phyloP scores from a whole-genome alignment of 305 asterid genomes.

The Fraxinus velutina region DNA sequence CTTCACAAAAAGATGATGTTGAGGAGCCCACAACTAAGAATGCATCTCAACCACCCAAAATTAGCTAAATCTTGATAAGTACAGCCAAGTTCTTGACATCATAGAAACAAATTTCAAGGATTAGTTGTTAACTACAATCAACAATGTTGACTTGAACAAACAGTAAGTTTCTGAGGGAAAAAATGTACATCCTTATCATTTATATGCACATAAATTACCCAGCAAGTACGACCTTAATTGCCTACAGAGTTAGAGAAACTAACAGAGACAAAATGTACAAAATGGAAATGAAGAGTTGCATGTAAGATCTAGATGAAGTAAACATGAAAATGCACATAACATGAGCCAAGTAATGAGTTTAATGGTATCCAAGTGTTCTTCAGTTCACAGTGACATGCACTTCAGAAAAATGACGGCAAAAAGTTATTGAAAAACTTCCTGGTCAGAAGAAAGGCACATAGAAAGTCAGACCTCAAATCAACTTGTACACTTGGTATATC shows the following conservation, averaged over 20 bases:
- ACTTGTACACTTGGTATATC: not conserved
- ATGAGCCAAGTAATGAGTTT: not conserved
- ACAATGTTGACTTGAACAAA: not conserved
- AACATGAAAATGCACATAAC: not conserved
- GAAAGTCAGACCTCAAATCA: not conserved
- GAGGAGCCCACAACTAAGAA: not conserved
- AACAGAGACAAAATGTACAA: not conserved
- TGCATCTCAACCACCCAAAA: not conserved
- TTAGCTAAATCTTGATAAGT: not conserved
- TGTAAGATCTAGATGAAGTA: not conserved
- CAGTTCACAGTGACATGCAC: not conserved
- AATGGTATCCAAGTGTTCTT: not conserved
- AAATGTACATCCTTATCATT: not conserved
- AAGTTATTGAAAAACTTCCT: not conserved
- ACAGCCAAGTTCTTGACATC: not conserved
- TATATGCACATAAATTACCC: not conserved
- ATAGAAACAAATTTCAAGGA: not conserved
- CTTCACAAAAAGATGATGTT: not conserved
- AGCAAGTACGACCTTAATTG: not conserved
- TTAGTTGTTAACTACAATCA: not conserved
- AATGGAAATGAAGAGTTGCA: not conserved
- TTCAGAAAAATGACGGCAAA: constrained; percentile 9
- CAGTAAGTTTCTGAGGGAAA: not conserved
- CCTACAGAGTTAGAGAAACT: not conserved
- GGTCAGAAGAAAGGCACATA: not conserved